Conservation (phyloP, 1,284 basidiomycete genomes). For the Ganoderma lingzhi region DNA sequence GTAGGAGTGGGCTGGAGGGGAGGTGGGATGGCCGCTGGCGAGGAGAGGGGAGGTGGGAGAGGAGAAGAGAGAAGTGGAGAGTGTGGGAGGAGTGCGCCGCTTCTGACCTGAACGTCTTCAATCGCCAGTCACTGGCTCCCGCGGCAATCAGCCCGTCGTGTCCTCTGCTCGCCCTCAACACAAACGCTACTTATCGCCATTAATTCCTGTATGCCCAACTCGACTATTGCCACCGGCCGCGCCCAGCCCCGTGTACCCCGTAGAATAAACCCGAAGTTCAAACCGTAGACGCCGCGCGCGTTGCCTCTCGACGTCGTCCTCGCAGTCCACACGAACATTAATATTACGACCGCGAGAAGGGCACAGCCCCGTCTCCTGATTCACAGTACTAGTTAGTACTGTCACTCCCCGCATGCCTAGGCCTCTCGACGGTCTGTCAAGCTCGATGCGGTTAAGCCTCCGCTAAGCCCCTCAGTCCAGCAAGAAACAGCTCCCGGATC, state of each 20-base stretch:
- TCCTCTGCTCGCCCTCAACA: background rate
- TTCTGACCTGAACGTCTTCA: constrained; percentile 15
- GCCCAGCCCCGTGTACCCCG: background rate
- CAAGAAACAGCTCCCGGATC: background rate
- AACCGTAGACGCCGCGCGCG: background rate
- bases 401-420: background rate
- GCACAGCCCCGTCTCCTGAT: constrained; percentile 13
- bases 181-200: background rate
- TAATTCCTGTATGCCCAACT: background rate
- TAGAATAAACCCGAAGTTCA: background rate
- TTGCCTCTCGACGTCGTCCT: background rate
- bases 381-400: background rate
- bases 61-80: constrained; percentile 31
- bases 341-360: background rate
- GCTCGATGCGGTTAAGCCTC: constrained; percentile 16
- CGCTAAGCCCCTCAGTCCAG: background rate
- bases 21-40: constrained; percentile 25
- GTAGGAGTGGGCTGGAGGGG: constrained; percentile 21
- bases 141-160: constrained; percentile 27
- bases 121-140: constrained; percentile 17
- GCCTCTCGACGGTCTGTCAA: constrained; percentile 1
- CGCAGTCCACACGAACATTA: background rate
- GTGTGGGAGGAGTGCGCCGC: constrained; percentile 28
- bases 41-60: constrained; percentile 25
- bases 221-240: background rate